A percentile compares a stretch with the other conserved stretches of the same genome.
Evolutionary conservation across 1,139 yeast genomes (phyloP).

Genomic region (Blastobotrys raffinosifermentans): DNA sequence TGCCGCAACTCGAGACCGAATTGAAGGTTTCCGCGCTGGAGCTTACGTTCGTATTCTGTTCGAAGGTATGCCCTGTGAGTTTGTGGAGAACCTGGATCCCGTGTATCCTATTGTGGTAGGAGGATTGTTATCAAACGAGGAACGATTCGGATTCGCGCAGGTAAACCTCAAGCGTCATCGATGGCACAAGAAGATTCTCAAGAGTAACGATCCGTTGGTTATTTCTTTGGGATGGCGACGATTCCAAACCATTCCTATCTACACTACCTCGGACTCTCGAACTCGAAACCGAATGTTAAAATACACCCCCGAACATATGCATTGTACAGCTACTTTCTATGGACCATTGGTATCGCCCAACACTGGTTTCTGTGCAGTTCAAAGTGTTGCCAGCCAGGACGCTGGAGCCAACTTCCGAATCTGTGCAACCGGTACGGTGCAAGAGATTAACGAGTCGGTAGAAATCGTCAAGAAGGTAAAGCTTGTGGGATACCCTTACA

Average conservation of each 20-base stretch:
- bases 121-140: conserved; percentile 84
- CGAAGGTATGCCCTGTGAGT: conserved; percentile 82
- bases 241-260: conserved; percentile 92
- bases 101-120: conserved; percentile 82
- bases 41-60: conserved; percentile 88
- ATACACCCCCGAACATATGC: conserved; percentile 97
- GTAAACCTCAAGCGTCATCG: conserved; percentile 95
- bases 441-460: conserved; percentile 79
- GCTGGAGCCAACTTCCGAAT: conserved; percentile 90
- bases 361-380: conserved; percentile 95
- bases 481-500: conserved; percentile 90
- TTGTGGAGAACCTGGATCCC: conserved; percentile 80
- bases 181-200: conserved; percentile 96
- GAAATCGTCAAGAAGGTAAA: conserved; percentile 95
- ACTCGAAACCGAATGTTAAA: conserved; percentile 97
- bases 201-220: conserved; percentile 92
- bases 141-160: conserved; percentile 86
- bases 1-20: conserved; percentile 61
- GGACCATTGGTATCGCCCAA: conserved; percentile 98
- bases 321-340: conserved; percentile 92
- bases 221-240: conserved; percentile 97
- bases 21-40: conserved; percentile 93
- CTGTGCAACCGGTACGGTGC: conserved; percentile 96
- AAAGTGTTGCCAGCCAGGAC: conserved; percentile 72
- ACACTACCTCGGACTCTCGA: conserved; percentile 94